A percentile compares a stretch with the other conserved stretches of the same genome.
Evolutionary conservation across 2,329 filamentous ascomycete species (phyloP).

Genomic region (Cryphonectria parasitica): DNA sequence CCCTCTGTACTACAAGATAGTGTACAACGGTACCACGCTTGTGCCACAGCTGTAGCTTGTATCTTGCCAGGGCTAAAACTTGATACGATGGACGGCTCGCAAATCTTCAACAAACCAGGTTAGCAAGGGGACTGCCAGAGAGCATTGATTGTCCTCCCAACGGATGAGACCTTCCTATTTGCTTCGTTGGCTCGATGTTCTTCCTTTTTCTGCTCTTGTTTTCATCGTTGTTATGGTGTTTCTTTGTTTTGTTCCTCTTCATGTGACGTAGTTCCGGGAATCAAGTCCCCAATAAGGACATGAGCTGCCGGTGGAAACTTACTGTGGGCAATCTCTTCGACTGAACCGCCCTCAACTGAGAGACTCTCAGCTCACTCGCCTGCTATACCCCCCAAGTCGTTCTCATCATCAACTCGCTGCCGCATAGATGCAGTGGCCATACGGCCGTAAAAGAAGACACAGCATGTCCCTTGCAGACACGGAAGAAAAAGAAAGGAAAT

Average conservation of each 20-base stretch:
- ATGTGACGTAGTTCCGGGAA: background rate
- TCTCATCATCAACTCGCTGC: background rate
- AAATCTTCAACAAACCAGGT: background rate
- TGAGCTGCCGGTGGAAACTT: background rate
- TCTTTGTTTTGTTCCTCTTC: background rate
- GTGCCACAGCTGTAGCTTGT: background rate
- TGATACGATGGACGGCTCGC: background rate
- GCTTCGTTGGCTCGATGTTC: background rate
- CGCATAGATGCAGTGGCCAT: no score
- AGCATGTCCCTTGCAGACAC: constrained; percentile 1
- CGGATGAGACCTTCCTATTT: constrained; percentile 4
- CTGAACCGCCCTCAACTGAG: background rate
- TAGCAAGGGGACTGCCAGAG: background rate
- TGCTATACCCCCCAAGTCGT: background rate
- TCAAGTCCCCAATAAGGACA: background rate
- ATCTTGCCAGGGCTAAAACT: background rate
- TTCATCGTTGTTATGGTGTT: no score
- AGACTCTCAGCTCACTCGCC: background rate
- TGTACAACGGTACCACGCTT: background rate
- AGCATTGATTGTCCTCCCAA: background rate
- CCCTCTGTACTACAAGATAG: background rate
- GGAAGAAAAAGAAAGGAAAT: background rate
- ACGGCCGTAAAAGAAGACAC: background rate
- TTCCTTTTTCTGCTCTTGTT: background rate
- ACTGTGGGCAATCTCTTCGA: background rate